These are phyloP conservation scores for Martiniozyma asiatica DNA, from an alignment of 1,139 yeast genomes.

Conservation along the genomic window DNA sequence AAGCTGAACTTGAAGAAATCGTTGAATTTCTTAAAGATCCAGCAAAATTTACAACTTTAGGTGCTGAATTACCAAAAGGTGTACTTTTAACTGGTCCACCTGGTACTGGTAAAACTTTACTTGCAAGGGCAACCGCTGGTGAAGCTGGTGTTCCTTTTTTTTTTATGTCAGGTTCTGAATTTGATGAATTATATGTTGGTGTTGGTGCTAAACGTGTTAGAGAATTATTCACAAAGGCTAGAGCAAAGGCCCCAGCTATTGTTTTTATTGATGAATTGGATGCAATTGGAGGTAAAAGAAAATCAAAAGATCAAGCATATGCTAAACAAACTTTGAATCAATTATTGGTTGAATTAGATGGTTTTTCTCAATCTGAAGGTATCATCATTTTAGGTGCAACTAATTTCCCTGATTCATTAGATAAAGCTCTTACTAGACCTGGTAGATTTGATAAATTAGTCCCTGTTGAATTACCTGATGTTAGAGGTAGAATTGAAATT, in stretches of 20 bases:
- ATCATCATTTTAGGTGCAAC: constrained; percentile 97
- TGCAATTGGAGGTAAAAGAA: constrained; percentile 97
- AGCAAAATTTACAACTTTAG: constrained; percentile 86
- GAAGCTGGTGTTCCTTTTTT: constrained; percentile 99
- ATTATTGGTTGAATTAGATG: constrained; percentile 89
- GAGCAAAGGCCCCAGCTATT: constrained; percentile 94
- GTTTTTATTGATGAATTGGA: constrained; percentile 94
- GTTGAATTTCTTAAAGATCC: constrained; percentile 96
- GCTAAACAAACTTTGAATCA: constrained; percentile 96
- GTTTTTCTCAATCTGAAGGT: constrained; percentile 86
- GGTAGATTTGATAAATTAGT: constrained; percentile 97
- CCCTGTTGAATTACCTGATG: constrained; percentile 93
- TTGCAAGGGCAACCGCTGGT: constrained; percentile 98
- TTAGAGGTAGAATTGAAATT: constrained; percentile 90
- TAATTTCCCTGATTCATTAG: constrained; percentile 92
- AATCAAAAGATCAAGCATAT: constrained; percentile 95
- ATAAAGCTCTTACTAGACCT: constrained; percentile 94
- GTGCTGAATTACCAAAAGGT: constrained; percentile 97
- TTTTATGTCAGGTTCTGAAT: constrained; percentile 97
- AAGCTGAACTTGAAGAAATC: constrained; percentile 91
- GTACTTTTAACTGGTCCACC: constrained; percentile 97
- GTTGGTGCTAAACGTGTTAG: constrained; percentile 98
- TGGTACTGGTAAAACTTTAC: constrained; percentile 96
- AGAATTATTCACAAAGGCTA: constrained; percentile 84
- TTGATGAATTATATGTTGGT: constrained; percentile 95